Evolutionary conservation across 2,329 filamentous ascomycete genomes (phyloP), one percentile per base, ranked within the genome.

Genomic region (Fusarium oxysporum): DNA sequence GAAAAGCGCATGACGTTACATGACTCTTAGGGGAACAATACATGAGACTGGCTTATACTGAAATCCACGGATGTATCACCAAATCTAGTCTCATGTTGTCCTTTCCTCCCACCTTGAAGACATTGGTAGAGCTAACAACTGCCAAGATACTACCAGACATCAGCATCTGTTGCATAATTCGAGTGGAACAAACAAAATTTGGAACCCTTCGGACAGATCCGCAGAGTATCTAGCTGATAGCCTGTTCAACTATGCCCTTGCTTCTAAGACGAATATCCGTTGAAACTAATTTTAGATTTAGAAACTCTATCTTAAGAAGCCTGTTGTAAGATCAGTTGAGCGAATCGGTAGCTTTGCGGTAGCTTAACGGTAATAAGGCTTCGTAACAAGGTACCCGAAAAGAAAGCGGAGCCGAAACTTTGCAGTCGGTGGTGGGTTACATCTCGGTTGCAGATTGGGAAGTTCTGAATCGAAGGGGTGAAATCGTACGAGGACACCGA

Each of bases 161-260:
- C 21, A 16, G 21, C 5, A 16, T 14, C 21, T 14, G 8, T 16
- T 41, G 13, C 21, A 14, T n/a, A 5, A n/a, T 6, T 16, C 13
- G 8, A n/a, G 8, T 23, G 1, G 3, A 16, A 8, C 8, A 41
- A 16, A 41, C 21, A 16, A n/a, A 3, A 23, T 3, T 13, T 8
- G 6, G 40, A 41, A n/a, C 2, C 13, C 21, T 23, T 23, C 13
- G 5, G 9, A n/a, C 8, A n/a, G 8, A n/a, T n/a, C 12, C 21
- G 1, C 21, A n/a, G 21, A 16, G 8, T 8, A 11, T 25, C 25
- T 25, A 25, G 25, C 25, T 25, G 25, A 25, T 14, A 41, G 21
- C 13, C 8, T 41, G 21, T n/a, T 5, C 13, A 41, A 41, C 40
- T 16, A 10, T 41, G 21, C 13, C 21, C 14, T 41, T 41, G 5